phyloP scores from a whole-genome alignment of 352 stramenopile species.

The Globisporangium spiculum region DNA sequence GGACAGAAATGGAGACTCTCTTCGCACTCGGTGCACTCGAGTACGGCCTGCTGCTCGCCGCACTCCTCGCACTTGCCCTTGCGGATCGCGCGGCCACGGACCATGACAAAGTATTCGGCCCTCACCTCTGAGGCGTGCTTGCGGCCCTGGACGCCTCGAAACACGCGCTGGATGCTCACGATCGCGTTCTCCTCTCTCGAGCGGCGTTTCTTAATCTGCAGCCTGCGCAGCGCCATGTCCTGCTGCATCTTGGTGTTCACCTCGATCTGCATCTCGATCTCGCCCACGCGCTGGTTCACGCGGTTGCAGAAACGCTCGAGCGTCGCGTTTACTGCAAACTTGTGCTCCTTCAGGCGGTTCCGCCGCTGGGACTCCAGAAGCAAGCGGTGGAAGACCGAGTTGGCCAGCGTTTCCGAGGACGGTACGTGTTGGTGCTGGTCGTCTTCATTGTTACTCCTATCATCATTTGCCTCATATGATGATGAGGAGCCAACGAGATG shows the following conservation, averaged over 20 bases:
- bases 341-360: slow-evolving; percentile 21
- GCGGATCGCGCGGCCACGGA: slow-evolving; percentile 61
- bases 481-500: slow-evolving; percentile 18
- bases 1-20: slow-evolving; percentile 72
- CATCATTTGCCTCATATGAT: slow-evolving; percentile 17
- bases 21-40: slow-evolving; percentile 65
- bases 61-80: slow-evolving; percentile 74
- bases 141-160: slow-evolving; percentile 41
- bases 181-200: slow-evolving; percentile 39
- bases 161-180: slow-evolving; percentile 48
- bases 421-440: slow-evolving; percentile 17
- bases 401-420: slow-evolving; percentile 48
- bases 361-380: slow-evolving; percentile 21
- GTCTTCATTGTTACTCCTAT: slow-evolving; percentile 25
- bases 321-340: slow-evolving; percentile 18
- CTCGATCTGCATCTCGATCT: slow-evolving; percentile 52
- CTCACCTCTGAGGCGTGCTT: slow-evolving; percentile 37
- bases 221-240: slow-evolving; percentile 24
- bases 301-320: slow-evolving; percentile 22
- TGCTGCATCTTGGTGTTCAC: slow-evolving; percentile 55
- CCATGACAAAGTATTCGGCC: slow-evolving; percentile 67
- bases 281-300: slow-evolving; percentile 37
- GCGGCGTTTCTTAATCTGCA: slow-evolving; percentile 30
- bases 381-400: slow-evolving; percentile 42
- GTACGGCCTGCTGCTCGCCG: slow-evolving; percentile 56